Conservation (phyloP, 179 eudicot genomes). For the Silene coronaria region DNA sequence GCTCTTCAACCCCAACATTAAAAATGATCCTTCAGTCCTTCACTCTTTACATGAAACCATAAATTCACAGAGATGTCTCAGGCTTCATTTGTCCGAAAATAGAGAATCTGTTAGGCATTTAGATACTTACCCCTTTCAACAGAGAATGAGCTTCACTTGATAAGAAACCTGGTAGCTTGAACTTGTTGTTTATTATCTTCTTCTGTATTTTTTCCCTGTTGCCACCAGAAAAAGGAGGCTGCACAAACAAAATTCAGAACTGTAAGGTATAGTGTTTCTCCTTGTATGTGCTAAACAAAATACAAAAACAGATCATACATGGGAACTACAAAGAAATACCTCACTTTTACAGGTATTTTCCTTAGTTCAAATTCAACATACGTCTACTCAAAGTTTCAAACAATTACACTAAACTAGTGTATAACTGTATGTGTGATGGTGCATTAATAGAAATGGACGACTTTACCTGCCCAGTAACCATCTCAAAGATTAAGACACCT, state of each 20-base stretch:
- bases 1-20: neutral
- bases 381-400: neutral
- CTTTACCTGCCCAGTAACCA: constrained; percentile 84
- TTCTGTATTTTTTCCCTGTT: constrained; percentile 65
- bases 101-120: neutral
- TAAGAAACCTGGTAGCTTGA: constrained; percentile 71
- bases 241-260: constrained; percentile 25
- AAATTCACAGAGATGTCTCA: neutral
- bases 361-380: neutral
- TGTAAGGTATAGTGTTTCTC: neutral
- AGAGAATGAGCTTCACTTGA: constrained; percentile 85
- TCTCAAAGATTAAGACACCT: constrained; percentile 77
- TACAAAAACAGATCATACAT: neutral
- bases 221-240: constrained; percentile 81
- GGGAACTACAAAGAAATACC: neutral
- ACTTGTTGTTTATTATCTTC: constrained; percentile 69
- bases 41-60: neutral
- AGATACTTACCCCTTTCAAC: constrained; percentile 59
- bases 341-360: neutral
- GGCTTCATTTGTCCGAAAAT: constrained; percentile 7
- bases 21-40: neutral
- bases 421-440: neutral
- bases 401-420: neutral
- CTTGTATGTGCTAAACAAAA: neutral
- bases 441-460: neutral